Base-by-base conservation (phyloP, 495 filamentous ascomycete genomes). In the Pyrenopolyporus hunteri region DNA sequence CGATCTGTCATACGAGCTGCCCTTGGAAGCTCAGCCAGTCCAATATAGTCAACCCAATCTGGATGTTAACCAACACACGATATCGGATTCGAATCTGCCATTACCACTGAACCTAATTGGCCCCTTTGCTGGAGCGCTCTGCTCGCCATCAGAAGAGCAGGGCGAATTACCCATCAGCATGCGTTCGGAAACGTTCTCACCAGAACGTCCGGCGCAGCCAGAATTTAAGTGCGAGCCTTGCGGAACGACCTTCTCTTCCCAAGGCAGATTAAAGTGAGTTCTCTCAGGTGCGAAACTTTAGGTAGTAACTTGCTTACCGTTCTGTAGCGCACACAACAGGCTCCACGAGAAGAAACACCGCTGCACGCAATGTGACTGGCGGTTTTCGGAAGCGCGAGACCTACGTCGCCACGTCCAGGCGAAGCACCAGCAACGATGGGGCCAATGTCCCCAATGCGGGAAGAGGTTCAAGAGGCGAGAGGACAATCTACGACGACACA, bases 351-450 rank as follows among this genome's bases (percentile, higher is more conserved):
- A 46, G 23, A 52, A 29, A 6, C 46, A 59, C 16, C 16, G 7
- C 1, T 59, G 57, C 16, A 22, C 19, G 17, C 35, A 49, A 28
- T 55, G 58, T 25, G 50, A 49, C 3, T 11, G 28, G 19, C 17
- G 20, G 14, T 63, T 63, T 23, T 36, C 59, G 11, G 51, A 37
- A 32, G 22, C 40, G 9, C 44, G 37, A 37, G 59, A 63, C n/a
- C 45, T 63, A 20, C 35, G 36, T 28, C 59, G 59, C 9, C 59
- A 63, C 23, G 44, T 45, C n/a, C n/a, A 56, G n/a, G 36, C 50
- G 9, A 29, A 22, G 6, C 59, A 62, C 33, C 44, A 62, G 45
- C 36, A 28, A 26, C 6, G 13, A 11, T 23, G 29, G 44, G 20
- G 37, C 4, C 59, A 44, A 16, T 63, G 59, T 11, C 14, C 36